Conservation (phyloP, 129 eudicot genomes). For the Helianthus tuberosus region DNA sequence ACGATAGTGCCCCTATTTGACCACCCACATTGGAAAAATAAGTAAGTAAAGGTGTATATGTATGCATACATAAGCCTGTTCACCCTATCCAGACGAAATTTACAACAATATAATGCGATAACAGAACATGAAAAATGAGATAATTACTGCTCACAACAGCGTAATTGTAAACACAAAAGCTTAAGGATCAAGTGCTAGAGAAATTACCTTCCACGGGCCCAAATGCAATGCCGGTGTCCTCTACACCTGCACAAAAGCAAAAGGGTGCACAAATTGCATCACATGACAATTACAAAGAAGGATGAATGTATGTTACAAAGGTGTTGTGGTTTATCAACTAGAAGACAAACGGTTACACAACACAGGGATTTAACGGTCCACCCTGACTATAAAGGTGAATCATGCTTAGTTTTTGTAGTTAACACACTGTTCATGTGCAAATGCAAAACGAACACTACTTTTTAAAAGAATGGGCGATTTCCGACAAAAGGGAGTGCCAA, state of each 20-base stretch:
- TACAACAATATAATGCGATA: conserved; percentile 1
- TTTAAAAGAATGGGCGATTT: neutral
- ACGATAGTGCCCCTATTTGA: neutral
- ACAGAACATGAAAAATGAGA: neutral
- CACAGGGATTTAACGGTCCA: neutral
- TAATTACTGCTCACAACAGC: conserved; percentile 3
- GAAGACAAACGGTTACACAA: neutral
- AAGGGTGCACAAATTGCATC: neutral
- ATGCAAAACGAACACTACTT: neutral
- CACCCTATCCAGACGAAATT: neutral
- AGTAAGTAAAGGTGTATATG: neutral
- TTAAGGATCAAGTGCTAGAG: neutral
- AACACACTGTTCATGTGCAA: neutral
- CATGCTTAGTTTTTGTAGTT: neutral
- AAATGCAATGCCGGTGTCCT: conserved; percentile 56
- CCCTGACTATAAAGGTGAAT: neutral
- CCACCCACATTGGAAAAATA: neutral
- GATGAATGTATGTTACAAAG: neutral
- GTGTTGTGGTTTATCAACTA: neutral
- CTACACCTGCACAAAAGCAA: conserved; percentile 49
- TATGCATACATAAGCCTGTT: neutral
- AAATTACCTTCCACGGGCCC: conserved; percentile 63
- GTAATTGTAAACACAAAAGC: neutral
- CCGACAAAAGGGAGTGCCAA: neutral
- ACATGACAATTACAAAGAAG: neutral